These are phyloP conservation scores for Pseudonitzschia pungens DNA, from an alignment of 108 stramenopile genomes.

Conservation along the genomic window DNA sequence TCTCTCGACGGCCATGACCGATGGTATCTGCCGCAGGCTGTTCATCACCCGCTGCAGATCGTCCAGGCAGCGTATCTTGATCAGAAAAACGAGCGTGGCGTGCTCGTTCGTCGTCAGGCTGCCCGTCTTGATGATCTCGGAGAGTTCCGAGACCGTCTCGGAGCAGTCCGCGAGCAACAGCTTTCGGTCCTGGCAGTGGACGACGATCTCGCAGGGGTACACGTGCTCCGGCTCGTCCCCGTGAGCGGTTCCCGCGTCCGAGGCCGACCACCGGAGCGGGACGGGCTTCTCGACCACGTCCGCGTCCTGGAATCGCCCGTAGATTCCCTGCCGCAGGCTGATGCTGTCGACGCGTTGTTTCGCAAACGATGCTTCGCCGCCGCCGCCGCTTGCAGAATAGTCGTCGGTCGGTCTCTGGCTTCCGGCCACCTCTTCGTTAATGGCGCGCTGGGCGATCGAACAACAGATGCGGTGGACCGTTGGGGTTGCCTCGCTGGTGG, in stretches of 20 bases:
- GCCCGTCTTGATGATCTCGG: slow-evolving; percentile 79
- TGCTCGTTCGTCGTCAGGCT: slow-evolving; percentile 73
- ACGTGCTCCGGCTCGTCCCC: slow-evolving; percentile 29
- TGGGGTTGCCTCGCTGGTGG: slow-evolving; percentile 40
- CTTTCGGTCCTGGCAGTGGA: slow-evolving; percentile 76
- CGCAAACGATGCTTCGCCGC: not conserved
- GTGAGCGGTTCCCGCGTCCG: slow-evolving; percentile 16
- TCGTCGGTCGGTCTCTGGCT: slow-evolving; percentile 17
- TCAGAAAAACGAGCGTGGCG: slow-evolving; percentile 74
- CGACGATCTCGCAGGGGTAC: slow-evolving; percentile 66
- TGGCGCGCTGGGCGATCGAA: slow-evolving; percentile 67
- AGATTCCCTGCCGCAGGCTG: slow-evolving; percentile 21
- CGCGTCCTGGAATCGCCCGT: slow-evolving; percentile 3
- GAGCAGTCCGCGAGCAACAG: slow-evolving; percentile 82
- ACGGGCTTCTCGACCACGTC: slow-evolving; percentile 29
- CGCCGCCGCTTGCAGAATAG: not conserved
- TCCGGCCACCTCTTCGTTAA: slow-evolving; percentile 53
- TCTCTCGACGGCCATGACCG: slow-evolving; percentile 84
- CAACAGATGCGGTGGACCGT: slow-evolving; percentile 78
- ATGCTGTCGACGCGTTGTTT: slow-evolving; percentile 40
- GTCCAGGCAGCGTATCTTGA: slow-evolving; percentile 63
- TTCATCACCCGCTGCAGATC: slow-evolving; percentile 81
- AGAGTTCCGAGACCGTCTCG: slow-evolving; percentile 74
- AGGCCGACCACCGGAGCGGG: slow-evolving; percentile 43
- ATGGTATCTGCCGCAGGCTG: slow-evolving; percentile 59